Evolutionary conservation across 2,329 filamentous ascomycete species (phyloP).

Genomic region (Dothideomycetes sp.): DNA sequence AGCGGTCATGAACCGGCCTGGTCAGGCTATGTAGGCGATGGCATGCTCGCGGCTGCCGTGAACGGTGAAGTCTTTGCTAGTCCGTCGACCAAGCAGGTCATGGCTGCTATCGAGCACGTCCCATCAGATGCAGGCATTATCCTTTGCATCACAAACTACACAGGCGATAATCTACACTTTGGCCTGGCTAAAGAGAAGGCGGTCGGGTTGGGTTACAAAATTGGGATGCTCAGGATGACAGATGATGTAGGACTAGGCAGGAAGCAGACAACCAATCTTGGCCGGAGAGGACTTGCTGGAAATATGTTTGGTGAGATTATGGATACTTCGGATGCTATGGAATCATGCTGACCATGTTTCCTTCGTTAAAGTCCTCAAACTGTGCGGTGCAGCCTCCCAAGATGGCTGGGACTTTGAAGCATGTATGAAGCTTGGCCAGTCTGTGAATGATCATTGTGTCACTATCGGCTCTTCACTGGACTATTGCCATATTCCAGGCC

Average conservation of each 20-base stretch:
- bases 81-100: conserved; percentile 37
- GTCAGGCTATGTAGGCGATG: conserved; percentile 38
- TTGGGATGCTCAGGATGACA: conserved; percentile 37
- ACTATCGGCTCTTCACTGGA: conserved; percentile 41
- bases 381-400: conserved; percentile 35
- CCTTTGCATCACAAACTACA: conserved; percentile 39
- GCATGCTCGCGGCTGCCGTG: conserved; percentile 37
- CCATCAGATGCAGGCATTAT: conserved; percentile 35
- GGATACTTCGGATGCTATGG: background rate
- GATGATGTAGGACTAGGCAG: conserved; percentile 38
- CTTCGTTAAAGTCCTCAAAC: conserved; percentile 28
- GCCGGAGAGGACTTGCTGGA: conserved; percentile 38
- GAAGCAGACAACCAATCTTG: conserved; percentile 37
- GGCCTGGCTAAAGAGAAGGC: conserved; percentile 38
- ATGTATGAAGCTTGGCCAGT: conserved; percentile 32
- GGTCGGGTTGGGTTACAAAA: conserved; percentile 31
- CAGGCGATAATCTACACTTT: conserved; percentile 39
- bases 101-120: conserved; percentile 35
- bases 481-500: conserved; percentile 42
- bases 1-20: conserved; percentile 39
- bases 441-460: conserved; percentile 34
- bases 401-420: conserved; percentile 33
- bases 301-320: conserved; percentile 32
- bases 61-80: conserved; percentile 39
- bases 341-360: conserved; percentile 3